Conservation (phyloP, 768 basidiomycete genomes). For the Calocybe cyanea region DNA sequence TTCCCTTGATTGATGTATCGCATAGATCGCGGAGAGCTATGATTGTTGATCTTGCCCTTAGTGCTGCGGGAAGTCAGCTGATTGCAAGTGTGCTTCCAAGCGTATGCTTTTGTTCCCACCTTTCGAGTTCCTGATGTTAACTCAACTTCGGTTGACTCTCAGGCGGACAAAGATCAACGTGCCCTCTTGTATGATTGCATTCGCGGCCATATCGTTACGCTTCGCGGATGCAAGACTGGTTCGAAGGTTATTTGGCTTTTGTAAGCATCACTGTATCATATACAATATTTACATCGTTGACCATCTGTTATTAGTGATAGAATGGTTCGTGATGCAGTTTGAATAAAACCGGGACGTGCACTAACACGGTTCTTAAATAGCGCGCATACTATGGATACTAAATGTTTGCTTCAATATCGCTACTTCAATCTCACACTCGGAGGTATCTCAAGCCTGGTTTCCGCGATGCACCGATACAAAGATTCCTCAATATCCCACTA, state of each 20-base stretch:
- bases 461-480: neutral
- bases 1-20: conserved; percentile 4
- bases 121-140: neutral
- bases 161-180: conserved; percentile 88
- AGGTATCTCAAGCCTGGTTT: no score
- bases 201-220: conserved; percentile 80
- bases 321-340: conserved; percentile 27
- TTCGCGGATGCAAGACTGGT: conserved; percentile 89
- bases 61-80: conserved; percentile 80
- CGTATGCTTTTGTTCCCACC: conserved; percentile 42
- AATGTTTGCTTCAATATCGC: neutral
- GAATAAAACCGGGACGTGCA: conserved; percentile 4
- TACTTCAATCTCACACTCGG: conserved; percentile 4
- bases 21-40: conserved; percentile 64
- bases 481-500: neutral
- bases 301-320: conserved; percentile 30
- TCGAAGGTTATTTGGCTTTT: conserved; percentile 93
- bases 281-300: neutral
- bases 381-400: conserved; percentile 45
- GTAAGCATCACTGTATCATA: conserved; percentile 28
- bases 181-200: conserved; percentile 82
- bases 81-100: conserved; percentile 79
- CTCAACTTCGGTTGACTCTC: conserved; percentile 2
- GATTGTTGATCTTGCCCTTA: conserved; percentile 83
- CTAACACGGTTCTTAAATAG: conserved; percentile 17